Base-by-base conservation (phyloP, 176 grass and related monocot genomes). In the Coix lacrymajobi region DNA sequence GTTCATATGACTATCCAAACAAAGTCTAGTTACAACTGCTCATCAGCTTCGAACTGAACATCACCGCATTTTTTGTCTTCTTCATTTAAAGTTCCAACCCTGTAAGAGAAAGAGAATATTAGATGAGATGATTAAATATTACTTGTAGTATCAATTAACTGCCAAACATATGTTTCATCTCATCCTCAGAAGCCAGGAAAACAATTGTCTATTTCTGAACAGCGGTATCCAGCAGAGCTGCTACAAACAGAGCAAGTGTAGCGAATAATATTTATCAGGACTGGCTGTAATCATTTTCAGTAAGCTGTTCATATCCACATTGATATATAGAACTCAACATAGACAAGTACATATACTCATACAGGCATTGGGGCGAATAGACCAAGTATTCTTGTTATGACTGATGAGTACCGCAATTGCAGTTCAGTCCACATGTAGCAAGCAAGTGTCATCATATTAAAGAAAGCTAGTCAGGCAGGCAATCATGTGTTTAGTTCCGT, bases 21-120 rank as follows among this genome's bases (percentile, higher is more conserved):
- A 22, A 81, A 88, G 38, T 13, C 58, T 88, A 88, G 82, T 85
- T 74, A 88, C 78, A 81, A 29, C 12, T 58, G 45, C 31, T 78
- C 71, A 81, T 81, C 71, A 81, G 70, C 65, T 76, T 78, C 81
- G 28, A 80, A 85, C 62, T 54, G 44, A 80, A 77, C 62, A 52
- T 74, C 43, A 31, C 56, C 31, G 5, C 85, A 72, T 77, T 82
- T 66, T 78, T 72, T 75, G 75, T 22, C 73, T 61, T 82, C 83
- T 62, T 73, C 31, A 13, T 73, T 78, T 90, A 15, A 81, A 60
- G n/a, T 74, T 79, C 60, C 79, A 87, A 69, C 54, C 49, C 64
- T 83, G 39, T 34, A 69, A 32, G 31, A 8, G 25, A 49, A 86
- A 17, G 34, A 30, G 3, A 25, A 11, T 62, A 11, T 51, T 74